Percentiles rank a stretch among this genome's conserved stretches.
Conservation (phyloP, 495 filamentous ascomycete genomes). For the Trichoderma asperelloides region DNA sequence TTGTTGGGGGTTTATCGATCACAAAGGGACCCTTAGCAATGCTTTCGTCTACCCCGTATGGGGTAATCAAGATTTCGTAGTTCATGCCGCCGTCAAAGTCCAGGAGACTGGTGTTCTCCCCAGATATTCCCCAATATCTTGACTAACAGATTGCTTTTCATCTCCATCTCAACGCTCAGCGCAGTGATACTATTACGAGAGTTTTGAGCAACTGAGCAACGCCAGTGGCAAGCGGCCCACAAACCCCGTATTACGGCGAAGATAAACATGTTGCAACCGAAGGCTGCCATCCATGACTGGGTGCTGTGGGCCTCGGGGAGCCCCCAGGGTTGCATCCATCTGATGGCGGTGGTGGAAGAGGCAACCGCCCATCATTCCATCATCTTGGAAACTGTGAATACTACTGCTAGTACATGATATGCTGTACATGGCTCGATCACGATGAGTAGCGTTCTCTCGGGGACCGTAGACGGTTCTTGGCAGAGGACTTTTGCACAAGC, state of each 20-base stretch:
- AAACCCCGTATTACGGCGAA: not conserved
- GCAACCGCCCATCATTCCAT: not conserved
- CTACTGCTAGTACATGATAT: no score
- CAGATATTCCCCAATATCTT: conserved; percentile 6
- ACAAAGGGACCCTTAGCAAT: not conserved
- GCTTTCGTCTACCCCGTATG: not conserved
- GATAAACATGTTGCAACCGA: not conserved
- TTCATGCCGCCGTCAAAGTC: not conserved
- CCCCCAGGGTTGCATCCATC: not conserved
- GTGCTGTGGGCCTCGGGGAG: not conserved
- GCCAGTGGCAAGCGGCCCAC: not conserved
- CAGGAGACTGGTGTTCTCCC: not conserved
- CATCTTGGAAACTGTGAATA: not conserved
- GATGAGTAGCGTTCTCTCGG: not conserved
- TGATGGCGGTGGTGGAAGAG: not conserved
- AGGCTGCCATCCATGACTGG: not conserved
- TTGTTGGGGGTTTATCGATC: not conserved
- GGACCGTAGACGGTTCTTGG: not conserved
- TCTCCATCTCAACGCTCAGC: not conserved
- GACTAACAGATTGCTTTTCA: conserved; percentile 4
- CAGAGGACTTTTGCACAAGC: not conserved
- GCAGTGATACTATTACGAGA: not conserved
- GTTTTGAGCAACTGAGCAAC: not conserved
- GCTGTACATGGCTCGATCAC: not conserved
- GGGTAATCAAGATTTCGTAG: not conserved